Evolutionary conservation across 345 rosid genomes (phyloP), one percentile per base, ranked within the genome.

Genomic region (Populus deltoides): DNA sequence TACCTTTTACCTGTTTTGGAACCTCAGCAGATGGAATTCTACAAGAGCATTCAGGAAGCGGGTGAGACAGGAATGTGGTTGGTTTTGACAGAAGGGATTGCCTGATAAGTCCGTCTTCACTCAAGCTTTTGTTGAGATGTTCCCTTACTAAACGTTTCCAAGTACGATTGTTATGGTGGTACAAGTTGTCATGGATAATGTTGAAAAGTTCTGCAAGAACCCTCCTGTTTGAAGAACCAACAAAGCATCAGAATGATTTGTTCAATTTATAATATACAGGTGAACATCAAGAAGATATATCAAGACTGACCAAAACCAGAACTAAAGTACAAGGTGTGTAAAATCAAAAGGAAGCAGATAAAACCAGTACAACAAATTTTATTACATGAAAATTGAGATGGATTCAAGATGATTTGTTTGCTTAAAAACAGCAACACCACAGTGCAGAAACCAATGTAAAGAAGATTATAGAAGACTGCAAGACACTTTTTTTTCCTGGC

Each of bases 41-140:
- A 84, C 98, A 97, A 51, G 96, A 91, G 87, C 99, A 97, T 87
- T 97, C 98, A 12, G 99, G 98, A 61, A 94, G 90, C 1, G 98
- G 99, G 83, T 97, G 97, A 0, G 97, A 92, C 22, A 97, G 86
- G 79, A 94, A 97, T 47, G 85, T 87, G 49, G 79, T 74, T 3
- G 97, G 92, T 86, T 94, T 94, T 33, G 97, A 90, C 43, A 77
- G 65, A 75, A 75, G 86, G 43, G 95, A 87, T 86, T 92, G 92
- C 82, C 92, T 86, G 59, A 86, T 79, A 49, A 97, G 86, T 65
- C 99, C 98, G 73, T 87, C 90, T 77, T 89, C 92, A 75, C 83
- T 85, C 81, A 94, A 83, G 87, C 99, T 97, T 83, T 84, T 87
- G 79, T 92, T 97, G 22, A 97, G 97, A 88, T 94, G 96, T 62